Base-by-base conservation (phyloP, 441 rosid species). In the Corymbia calophylla region DNA sequence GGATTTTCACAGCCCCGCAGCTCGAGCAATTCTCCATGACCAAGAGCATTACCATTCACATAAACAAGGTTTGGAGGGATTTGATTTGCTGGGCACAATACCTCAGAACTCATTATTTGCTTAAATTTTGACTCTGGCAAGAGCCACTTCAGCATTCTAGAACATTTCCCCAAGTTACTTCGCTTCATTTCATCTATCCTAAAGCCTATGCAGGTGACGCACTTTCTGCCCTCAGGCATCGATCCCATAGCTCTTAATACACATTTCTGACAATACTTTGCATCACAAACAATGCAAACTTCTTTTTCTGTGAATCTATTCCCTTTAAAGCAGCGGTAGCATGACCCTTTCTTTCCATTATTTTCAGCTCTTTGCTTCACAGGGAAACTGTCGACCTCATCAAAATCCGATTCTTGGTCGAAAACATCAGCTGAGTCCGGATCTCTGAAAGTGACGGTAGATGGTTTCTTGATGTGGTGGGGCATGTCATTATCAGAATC, bases 141-240 rank as follows among this genome's bases (percentile, higher is more conserved):
- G 86, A 98, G 81, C 89, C 96, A 92, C 92, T 96, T 96, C 32
- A 98, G 97, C 99, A 96, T 93, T 89, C 98, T 94, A 32, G 99
- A 98, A 91, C 98, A 95, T 64, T 95, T 97, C 68, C 99, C 99
- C 89, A 98, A 93, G 86, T 87, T 94, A 89, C 94, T 95, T 51
- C 99, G 93, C 91, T 95, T 96, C 1, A 94, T 93, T 91, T 98
- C 99, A 66, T 96, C 96, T 39, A 98, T 96, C 2, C 98, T 95
- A 90, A 89, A 95, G n/a, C 98, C 97, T 29, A 96, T 97, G 90
- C 99, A 98, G 77, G 93, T 93, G 88, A 98, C 95, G 51, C 99
- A 98, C 91, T 98, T 98, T 94, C 99, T 96, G 85, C 99, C 99
- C 94, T 98, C 98, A 12, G 99, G 99, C 99, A 98, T 95, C 7